Evolutionary conservation across 495 filamentous ascomycete genomes (phyloP).

Genomic region (Lineolata rhizophorae): DNA sequence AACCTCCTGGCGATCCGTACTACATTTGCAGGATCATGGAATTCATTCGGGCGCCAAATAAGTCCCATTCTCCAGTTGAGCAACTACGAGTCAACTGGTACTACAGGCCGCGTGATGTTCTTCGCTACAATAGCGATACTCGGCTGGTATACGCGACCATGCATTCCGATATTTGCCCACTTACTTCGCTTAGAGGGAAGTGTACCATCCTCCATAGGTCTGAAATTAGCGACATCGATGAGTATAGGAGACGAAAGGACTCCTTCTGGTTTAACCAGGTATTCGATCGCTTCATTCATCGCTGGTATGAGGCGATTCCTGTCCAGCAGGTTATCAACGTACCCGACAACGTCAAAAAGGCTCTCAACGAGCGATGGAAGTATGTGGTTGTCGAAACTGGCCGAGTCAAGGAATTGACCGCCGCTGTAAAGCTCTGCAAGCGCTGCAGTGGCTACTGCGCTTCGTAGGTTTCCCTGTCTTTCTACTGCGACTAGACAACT

Average conservation of each 20-base stretch:
- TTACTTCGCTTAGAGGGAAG: slow-evolving; percentile 79
- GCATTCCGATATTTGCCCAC: slow-evolving; percentile 91
- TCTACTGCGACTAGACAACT: slow-evolving; percentile 3
- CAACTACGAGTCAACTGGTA: slow-evolving; percentile 92
- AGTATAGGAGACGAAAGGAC: slow-evolving; percentile 64
- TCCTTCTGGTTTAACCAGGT: slow-evolving; percentile 94
- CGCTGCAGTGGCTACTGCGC: slow-evolving; percentile 76
- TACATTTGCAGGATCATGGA: slow-evolving; percentile 97
- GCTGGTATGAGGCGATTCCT: slow-evolving; percentile 90
- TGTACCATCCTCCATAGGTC: slow-evolving; percentile 71
- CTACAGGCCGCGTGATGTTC: slow-evolving; percentile 89
- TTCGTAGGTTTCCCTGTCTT: slow-evolving; percentile 33
- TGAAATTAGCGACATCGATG: slow-evolving; percentile 63
- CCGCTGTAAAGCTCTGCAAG: slow-evolving; percentile 91
- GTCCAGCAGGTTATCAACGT: slow-evolving; percentile 89
- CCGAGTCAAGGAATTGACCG: slow-evolving; percentile 83
- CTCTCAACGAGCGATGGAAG: slow-evolving; percentile 86
- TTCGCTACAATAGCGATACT: slow-evolving; percentile 71
- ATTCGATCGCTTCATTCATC: slow-evolving; percentile 94
- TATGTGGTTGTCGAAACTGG: slow-evolving; percentile 83
- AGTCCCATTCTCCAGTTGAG: slow-evolving; percentile 68
- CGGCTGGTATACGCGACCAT: slow-evolving; percentile 85
- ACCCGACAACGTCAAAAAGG: slow-evolving; percentile 76
- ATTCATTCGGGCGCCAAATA: slow-evolving; percentile 50
- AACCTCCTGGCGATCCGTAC: slow-evolving; percentile 94